These are phyloP conservation scores for Oenanthe sinensis DNA, from an alignment of 129 eudicot genomes.

Conservation along the genomic window DNA sequence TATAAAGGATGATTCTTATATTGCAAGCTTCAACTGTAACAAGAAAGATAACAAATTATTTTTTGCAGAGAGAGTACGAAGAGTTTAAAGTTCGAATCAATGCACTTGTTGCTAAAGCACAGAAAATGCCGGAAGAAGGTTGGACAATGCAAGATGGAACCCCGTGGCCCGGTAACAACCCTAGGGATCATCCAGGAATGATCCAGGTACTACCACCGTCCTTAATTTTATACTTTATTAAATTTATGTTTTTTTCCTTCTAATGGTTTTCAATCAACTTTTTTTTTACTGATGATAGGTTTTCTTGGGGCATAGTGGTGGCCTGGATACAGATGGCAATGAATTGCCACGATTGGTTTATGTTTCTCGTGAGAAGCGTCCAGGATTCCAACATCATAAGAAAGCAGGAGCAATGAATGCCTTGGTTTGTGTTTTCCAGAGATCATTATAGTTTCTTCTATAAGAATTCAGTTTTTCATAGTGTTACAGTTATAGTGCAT, in stretches of 20 bases:
- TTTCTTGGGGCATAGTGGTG: slow-evolving; percentile 87
- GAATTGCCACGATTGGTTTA: slow-evolving; percentile 84
- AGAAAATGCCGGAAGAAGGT: slow-evolving; percentile 88
- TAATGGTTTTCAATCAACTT: background rate
- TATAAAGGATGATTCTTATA: background rate
- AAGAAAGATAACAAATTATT: background rate
- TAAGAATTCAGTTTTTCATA: background rate
- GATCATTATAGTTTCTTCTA: background rate
- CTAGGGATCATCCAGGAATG: slow-evolving; percentile 93
- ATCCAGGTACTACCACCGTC: slow-evolving; percentile 47
- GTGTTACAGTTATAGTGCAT: background rate
- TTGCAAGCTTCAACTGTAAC: background rate
- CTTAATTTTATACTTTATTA: background rate
- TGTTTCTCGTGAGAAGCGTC: slow-evolving; percentile 96
- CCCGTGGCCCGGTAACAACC: slow-evolving; percentile 88
- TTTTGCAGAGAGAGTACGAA: slow-evolving; percentile 55
- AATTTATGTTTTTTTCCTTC: slow-evolving; percentile 1
- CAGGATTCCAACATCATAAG: slow-evolving; percentile 91
- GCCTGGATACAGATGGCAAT: slow-evolving; percentile 79
- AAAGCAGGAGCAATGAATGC: slow-evolving; percentile 99
- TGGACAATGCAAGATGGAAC: slow-evolving; percentile 97
- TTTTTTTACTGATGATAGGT: slow-evolving; percentile 33
- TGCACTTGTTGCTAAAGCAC: slow-evolving; percentile 67
- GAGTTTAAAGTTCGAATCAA: slow-evolving; percentile 57
- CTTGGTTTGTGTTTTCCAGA: slow-evolving; percentile 43